These are phyloP conservation scores for Sarcomyxa edulis DNA, from an alignment of 768 basidiomycete genomes.

Conservation along the genomic window DNA sequence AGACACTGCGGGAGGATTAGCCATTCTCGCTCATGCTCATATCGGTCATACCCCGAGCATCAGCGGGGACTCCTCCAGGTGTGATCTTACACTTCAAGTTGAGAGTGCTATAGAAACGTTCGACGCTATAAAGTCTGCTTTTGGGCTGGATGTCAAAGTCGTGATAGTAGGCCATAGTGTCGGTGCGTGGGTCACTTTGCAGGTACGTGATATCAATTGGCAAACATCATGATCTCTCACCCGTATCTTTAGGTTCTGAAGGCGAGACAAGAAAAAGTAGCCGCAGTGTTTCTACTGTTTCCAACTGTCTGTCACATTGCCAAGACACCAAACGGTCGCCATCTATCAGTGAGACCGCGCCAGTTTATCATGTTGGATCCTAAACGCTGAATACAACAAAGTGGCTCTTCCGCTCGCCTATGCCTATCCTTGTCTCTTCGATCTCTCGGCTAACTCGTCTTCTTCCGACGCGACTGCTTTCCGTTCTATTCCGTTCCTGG, in stretches of 20 bases:
- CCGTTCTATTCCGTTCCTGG: slow-evolving; percentile 43
- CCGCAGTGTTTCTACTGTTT: slow-evolving; percentile 56
- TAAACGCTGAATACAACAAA: slow-evolving; percentile 14
- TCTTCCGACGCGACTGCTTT: slow-evolving; percentile 32
- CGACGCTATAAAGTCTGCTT: slow-evolving; percentile 32
- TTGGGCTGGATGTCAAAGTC: slow-evolving; percentile 28
- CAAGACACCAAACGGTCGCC: slow-evolving; percentile 57
- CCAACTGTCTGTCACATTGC: slow-evolving; percentile 65
- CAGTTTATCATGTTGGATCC: neutral
- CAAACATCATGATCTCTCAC: neutral
- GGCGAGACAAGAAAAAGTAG: slow-evolving; percentile 28
- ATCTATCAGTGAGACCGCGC: slow-evolving; percentile 27
- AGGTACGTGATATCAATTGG: slow-evolving; percentile 31
- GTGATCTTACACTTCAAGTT: slow-evolving; percentile 45
- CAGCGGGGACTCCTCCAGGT: slow-evolving; percentile 15
- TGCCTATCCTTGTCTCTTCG: slow-evolving; percentile 36
- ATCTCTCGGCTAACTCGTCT: slow-evolving; percentile 40
- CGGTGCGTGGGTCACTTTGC: slow-evolving; percentile 63
- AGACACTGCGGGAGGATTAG: slow-evolving; percentile 29
- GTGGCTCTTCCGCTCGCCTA: slow-evolving; percentile 43
- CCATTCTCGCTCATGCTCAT: slow-evolving; percentile 59
- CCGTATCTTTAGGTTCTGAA: slow-evolving; percentile 41
- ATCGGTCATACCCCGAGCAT: slow-evolving; percentile 55
- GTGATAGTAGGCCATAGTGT: slow-evolving; percentile 64
- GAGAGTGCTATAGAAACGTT: slow-evolving; percentile 51